Conservation (phyloP, 2,329 filamentous ascomycete genomes). For the Stagonosporopsis rhizophila region DNA sequence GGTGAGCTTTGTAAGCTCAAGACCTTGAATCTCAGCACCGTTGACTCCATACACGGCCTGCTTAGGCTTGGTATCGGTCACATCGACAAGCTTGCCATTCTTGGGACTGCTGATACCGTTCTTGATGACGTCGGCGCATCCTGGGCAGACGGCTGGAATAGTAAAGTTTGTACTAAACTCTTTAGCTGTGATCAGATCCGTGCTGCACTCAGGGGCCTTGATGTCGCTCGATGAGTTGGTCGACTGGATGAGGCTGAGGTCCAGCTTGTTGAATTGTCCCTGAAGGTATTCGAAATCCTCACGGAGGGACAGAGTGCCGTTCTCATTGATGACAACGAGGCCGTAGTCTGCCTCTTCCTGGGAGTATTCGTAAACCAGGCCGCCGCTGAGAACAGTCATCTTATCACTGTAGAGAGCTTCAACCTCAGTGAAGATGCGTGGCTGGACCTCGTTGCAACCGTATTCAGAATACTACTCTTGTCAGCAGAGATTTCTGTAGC, state of each 20-base stretch:
- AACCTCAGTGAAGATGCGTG: slow-evolving; percentile 79
- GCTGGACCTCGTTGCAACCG: slow-evolving; percentile 72
- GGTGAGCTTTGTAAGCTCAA: slow-evolving; percentile 64
- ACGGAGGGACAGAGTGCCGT: slow-evolving; percentile 53
- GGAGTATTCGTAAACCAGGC: slow-evolving; percentile 81
- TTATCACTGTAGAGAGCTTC: slow-evolving; percentile 72
- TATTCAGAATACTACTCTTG: slow-evolving; percentile 70
- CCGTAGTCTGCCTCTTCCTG: slow-evolving; percentile 70
- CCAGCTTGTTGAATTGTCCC: slow-evolving; percentile 75
- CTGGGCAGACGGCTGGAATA: slow-evolving; percentile 71
- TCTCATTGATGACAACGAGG: slow-evolving; percentile 54
- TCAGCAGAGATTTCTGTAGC: neutral
- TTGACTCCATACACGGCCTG: slow-evolving; percentile 64
- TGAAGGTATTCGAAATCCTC: slow-evolving; percentile 71
- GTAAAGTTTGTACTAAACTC: slow-evolving; percentile 82
- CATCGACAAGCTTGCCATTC: slow-evolving; percentile 62
- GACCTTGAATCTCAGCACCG: slow-evolving; percentile 66
- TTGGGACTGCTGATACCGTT: slow-evolving; percentile 73
- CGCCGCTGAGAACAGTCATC: slow-evolving; percentile 77
- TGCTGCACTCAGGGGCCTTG: slow-evolving; percentile 68
- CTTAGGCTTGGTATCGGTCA: slow-evolving; percentile 64
- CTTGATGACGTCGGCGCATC: slow-evolving; percentile 76
- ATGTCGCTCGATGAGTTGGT: slow-evolving; percentile 64
- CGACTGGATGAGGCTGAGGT: slow-evolving; percentile 72
- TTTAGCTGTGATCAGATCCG: slow-evolving; percentile 68